Base-by-base conservation (phyloP, 495 filamentous ascomycete species). In the Rusavskia elegans region DNA sequence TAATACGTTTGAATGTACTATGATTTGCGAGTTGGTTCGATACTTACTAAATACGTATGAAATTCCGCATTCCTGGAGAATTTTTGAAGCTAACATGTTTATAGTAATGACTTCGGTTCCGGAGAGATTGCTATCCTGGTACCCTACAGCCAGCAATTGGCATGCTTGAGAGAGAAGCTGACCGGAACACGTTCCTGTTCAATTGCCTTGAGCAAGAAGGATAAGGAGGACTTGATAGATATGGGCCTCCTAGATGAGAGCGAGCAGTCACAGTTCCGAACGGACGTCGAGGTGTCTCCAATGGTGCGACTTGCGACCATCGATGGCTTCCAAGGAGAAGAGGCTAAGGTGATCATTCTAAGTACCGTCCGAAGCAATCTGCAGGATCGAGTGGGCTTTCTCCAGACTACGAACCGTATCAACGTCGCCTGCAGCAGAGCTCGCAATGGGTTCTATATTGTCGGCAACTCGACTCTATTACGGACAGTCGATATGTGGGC, bases 361-460 rank as follows among this genome's bases (percentile, higher is more conserved):
- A 87, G 83, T 0, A 66, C 87, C 0, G 86, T 89, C 16, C 74
- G 85, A 48, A 83, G 81, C 66, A 90, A 90, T 55, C 48, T 62
- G 7, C 60, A 73, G 27, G 64, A 67, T 19, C 72, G 75, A 30
- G 76, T 75, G 50, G 85, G 86, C 8, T 90, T 89, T 52, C 67
- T 90, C 20, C 75, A 74, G 52, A 84, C 81, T 3, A 66, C 73
- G 2, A 89, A 89, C 58, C 70, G 85, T 1, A 87, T 90, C 60
- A 90, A 90, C 53, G 85, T 89, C 0, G 68, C 85, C 0, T 69
- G 87, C 9, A 78, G 64, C 52, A 79, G 86, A 16, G 86, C 85
- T 3, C 71, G 79, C 55, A 75, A 90, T 61, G 84, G 85, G 13
- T 85, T 90, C 78, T 90, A 86, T 59, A 74, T 90, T 25, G 76